A percentile compares a stretch with the other conserved stretches of the same genome.
Evolutionary conservation across 2,329 filamentous ascomycete species (phyloP).

Genomic region (Fusarium praegraminearum): DNA sequence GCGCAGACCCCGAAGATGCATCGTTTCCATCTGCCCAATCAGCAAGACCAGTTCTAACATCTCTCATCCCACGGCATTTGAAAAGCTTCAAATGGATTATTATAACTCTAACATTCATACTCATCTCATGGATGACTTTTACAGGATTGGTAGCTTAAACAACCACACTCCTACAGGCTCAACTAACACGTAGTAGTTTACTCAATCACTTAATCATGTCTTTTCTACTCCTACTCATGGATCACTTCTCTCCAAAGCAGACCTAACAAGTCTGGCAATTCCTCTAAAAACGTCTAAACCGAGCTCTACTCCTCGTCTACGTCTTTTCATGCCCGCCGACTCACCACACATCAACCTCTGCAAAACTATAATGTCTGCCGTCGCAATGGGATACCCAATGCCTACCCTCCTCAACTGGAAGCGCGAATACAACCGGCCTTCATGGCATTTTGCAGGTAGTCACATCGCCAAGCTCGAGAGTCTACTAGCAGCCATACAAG

Average conservation of each 20-base stretch:
- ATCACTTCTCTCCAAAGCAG: conserved; percentile 10
- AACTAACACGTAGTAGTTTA: conserved; percentile 32
- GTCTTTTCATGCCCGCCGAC: conserved; percentile 56
- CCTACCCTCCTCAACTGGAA: conserved; percentile 55
- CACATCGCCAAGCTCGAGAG: conserved; percentile 56
- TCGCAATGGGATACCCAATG: conserved; percentile 54
- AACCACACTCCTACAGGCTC: fast-evolving
- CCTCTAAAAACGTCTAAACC: conserved; percentile 3
- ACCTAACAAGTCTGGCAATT: conserved; percentile 22
- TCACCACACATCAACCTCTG: conserved; percentile 54
- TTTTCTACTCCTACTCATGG: background rate
- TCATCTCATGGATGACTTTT: conserved; percentile 27
- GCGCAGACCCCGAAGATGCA: conserved; percentile 26
- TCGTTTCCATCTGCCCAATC: conserved; percentile 17
- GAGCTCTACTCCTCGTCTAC: conserved; percentile 46
- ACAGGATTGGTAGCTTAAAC: background rate
- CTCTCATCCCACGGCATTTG: background rate
- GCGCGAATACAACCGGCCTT: conserved; percentile 53
- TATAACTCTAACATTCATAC: background rate
- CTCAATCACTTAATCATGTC: background rate
- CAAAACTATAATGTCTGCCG: conserved; percentile 55
- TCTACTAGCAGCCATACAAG: conserved; percentile 49
- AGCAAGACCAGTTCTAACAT: conserved; percentile 4
- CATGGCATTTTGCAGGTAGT: conserved; percentile 55
- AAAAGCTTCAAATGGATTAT: conserved; percentile 21